Percentiles rank a stretch among this genome's conserved stretches.
phyloP scores from a whole-genome alignment of 2,329 filamentous ascomycete genomes.

The Fusarium sp. region DNA sequence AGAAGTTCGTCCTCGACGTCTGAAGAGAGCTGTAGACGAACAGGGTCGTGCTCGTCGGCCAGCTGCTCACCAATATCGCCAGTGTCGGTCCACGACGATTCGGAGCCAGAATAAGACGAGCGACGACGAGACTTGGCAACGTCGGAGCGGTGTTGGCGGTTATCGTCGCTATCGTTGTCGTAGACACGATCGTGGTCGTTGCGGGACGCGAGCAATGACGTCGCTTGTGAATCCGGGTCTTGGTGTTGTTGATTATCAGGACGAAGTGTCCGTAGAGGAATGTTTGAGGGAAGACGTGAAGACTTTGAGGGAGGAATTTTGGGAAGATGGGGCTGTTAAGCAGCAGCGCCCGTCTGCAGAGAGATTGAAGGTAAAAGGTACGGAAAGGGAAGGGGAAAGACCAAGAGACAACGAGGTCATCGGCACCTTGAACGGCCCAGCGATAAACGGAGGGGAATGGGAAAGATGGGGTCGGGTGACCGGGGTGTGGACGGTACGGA shows the following conservation, averaged over 20 bases:
- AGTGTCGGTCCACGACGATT: conserved; percentile 89
- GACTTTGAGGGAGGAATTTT: conserved; percentile 83
- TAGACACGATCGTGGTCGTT: conserved; percentile 55
- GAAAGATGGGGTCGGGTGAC: conserved; percentile 46
- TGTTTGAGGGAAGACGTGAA: conserved; percentile 80
- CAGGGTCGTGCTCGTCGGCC: conserved; percentile 81
- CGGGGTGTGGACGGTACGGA: conserved; percentile 32
- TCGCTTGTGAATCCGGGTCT: conserved; percentile 53
- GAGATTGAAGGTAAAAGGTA: conserved; percentile 48
- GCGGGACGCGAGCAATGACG: conserved; percentile 47
- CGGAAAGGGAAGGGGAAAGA: conserved; percentile 38
- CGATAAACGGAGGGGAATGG: conserved; percentile 37
- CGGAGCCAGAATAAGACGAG: conserved; percentile 65
- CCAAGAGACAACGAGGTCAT: conserved; percentile 42
- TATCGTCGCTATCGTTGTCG: conserved; percentile 52
- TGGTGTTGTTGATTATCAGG: conserved; percentile 45
- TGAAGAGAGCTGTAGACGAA: conserved; percentile 74
- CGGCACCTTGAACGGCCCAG: conserved; percentile 42
- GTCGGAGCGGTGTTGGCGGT: conserved; percentile 46
- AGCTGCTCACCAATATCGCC: conserved; percentile 94
- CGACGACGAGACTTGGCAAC: conserved; percentile 22
- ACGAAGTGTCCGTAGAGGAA: conserved; percentile 81
- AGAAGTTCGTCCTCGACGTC: conserved; percentile 72
- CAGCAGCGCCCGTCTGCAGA: conserved; percentile 75
- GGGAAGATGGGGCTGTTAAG: conserved; percentile 77